These are phyloP conservation scores for Penicillium sp. DNA, from an alignment of 2,329 filamentous ascomycete species.

Conservation along the genomic window DNA sequence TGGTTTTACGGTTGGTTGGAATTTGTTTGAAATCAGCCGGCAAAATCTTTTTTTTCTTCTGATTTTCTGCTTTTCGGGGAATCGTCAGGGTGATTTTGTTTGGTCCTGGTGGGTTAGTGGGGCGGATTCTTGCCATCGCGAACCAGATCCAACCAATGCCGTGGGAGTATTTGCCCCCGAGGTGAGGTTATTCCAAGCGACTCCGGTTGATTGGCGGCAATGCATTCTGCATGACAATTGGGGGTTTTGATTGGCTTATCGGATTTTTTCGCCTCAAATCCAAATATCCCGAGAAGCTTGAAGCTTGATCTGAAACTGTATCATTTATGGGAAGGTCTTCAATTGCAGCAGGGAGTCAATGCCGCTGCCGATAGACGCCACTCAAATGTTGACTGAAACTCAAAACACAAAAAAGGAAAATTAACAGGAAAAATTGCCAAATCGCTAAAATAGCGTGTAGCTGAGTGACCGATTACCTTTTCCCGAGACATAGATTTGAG, in stretches of 20 bases:
- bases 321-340: not conserved
- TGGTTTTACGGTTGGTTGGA: not conserved
- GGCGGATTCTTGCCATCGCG: slow-evolving; percentile 6
- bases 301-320: not conserved
- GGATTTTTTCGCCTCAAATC: not conserved
- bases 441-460: no score
- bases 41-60: slow-evolving; percentile 3
- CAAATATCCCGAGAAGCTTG: not conserved
- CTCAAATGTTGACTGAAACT: no score
- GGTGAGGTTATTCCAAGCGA: slow-evolving; percentile 18
- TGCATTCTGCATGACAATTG: not conserved
- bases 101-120: slow-evolving; percentile 15
- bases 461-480: no score
- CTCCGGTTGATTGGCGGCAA: slow-evolving; percentile 9
- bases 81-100: slow-evolving; percentile 3
- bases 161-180: slow-evolving; percentile 6
- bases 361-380: not conserved
- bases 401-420: not conserved
- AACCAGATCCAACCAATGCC: slow-evolving; percentile 5
- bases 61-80: not conserved
- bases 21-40: not conserved
- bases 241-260: not conserved
- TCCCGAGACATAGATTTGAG: no score
- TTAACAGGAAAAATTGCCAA: not conserved
- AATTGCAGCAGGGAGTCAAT: not conserved